Evolutionary conservation across 2,329 filamentous ascomycete species (phyloP).

Genomic region (Hymenotorrendiella dingleyae): DNA sequence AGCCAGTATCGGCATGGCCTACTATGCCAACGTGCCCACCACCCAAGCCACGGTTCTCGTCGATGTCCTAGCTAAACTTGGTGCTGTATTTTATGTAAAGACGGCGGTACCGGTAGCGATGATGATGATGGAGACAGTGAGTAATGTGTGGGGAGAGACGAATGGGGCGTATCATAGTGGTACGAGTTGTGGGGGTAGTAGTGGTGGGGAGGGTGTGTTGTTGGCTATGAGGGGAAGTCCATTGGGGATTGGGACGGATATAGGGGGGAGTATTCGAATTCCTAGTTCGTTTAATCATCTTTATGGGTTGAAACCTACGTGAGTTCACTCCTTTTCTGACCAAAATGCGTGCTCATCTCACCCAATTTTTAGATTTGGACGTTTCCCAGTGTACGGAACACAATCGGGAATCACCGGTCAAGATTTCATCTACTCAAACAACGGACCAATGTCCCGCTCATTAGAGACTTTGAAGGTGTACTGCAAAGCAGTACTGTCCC

Average conservation of each 20-base stretch:
- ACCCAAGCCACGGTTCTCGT: constrained; percentile 31
- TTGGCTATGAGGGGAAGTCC: constrained; percentile 27
- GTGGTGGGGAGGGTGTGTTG: constrained; percentile 26
- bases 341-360: background rate
- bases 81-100: constrained; percentile 38
- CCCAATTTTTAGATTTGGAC: constrained; percentile 30
- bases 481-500: constrained; percentile 32
- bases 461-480: constrained; percentile 32
- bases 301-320: constrained; percentile 35
- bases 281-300: constrained; percentile 33
- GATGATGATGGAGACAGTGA: constrained; percentile 39
- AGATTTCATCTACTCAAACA: constrained; percentile 34
- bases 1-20: constrained; percentile 32
- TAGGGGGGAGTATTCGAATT: constrained; percentile 35
- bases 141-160: constrained; percentile 37
- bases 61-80: constrained; percentile 34
- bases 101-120: constrained; percentile 35
- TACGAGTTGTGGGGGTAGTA: constrained; percentile 24
- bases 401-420: constrained; percentile 34
- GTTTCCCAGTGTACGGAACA: constrained; percentile 33
- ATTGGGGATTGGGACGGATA: constrained; percentile 28
- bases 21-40: constrained; percentile 31
- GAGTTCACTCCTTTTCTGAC: constrained; percentile 1
- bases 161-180: constrained; percentile 26
- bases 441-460: constrained; percentile 34